Base-by-base conservation (phyloP, 495 filamentous ascomycete genomes). In the Xylaria intraflava region DNA sequence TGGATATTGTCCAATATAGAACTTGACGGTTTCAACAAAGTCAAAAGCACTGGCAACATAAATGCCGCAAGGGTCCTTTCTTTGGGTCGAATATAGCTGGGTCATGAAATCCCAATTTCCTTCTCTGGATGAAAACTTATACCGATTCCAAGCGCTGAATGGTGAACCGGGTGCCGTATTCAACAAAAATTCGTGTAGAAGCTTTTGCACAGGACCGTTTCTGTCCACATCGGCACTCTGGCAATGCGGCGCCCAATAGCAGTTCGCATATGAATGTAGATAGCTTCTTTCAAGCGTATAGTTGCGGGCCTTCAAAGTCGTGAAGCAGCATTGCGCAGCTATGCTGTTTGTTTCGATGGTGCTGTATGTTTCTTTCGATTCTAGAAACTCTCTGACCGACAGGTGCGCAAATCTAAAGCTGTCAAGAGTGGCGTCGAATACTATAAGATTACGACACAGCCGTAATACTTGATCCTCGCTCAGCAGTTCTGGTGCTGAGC, bases 381-480 rank as follows among this genome's bases (percentile, higher is more conserved):
- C 45, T 12, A 48, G 45, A 36, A 35, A 48, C n/a, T 48, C 45
- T 48, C 45, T 20, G 27, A 33, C 31, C 2, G 45, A 48, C 17
- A 36, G 22, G 16, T 48, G 45, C 17, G 22, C 45, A 36, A 48
- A 48, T 30, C 45, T 33, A 16, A 36, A 36, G 12, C 5, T 20
- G 36, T 24, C 45, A 36, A 16, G 1, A 20, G 7, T 48, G 1
- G 19, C 24, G 23, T 48, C 45, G 27, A 31, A 24, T 3, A 35
- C 16, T 1, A 35, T n/a, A 6, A 35, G 10, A 33, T 48, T 48
- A n/a, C 29, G 17, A 16, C 29, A 48, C 6, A 48, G 45, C 2
- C 16, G 23, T 3, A 33, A 17, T 29, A 48, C 29, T 48, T 24
- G 29, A 36, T 48, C 29, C 14, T 27, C 29, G 23, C 24, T 27